Conservation (phyloP, 2,329 filamentous ascomycete genomes). For the Trichoderma guizhouense region DNA sequence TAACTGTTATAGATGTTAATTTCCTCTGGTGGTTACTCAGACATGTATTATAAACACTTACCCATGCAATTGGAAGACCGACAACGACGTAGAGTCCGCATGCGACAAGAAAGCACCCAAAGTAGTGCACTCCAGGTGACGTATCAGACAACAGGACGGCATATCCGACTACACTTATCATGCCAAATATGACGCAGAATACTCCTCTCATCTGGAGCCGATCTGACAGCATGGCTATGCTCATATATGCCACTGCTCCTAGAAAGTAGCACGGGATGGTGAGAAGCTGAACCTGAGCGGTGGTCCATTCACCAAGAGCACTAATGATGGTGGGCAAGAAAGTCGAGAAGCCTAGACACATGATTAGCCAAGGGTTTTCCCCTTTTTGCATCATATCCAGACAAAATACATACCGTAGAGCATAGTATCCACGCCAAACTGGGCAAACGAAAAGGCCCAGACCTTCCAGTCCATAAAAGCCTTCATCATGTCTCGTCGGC, state of each 20-base stretch:
- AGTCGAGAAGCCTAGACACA: constrained; percentile 60
- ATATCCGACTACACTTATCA: constrained; percentile 65
- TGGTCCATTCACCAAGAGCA: constrained; percentile 60
- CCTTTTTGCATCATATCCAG: not conserved
- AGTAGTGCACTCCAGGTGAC: constrained; percentile 64
- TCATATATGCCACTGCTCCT: constrained; percentile 67
- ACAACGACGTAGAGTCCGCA: constrained; percentile 65
- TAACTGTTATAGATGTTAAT: constrained; percentile 33
- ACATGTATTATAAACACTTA: constrained; percentile 22
- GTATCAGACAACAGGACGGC: constrained; percentile 61
- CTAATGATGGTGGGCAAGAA: constrained; percentile 78
- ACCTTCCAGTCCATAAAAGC: constrained; percentile 74
- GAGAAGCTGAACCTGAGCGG: constrained; percentile 67
- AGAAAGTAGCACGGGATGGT: constrained; percentile 76
- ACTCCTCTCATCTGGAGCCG: constrained; percentile 62
- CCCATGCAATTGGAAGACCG: constrained; percentile 55
- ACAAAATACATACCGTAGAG: constrained; percentile 53
- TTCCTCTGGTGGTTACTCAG: not conserved
- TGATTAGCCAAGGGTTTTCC: not conserved
- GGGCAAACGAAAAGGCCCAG: constrained; percentile 64
- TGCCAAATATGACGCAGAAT: constrained; percentile 60
- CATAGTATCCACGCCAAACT: constrained; percentile 74
- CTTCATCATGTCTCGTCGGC: constrained; percentile 59
- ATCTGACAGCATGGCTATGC: constrained; percentile 65
- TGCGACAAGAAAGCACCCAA: constrained; percentile 72